Evolutionary conservation across 2,329 filamentous ascomycete species (phyloP), one percentile per base, ranked within the genome.

Genomic region (Phyllosticta ampelicida): DNA sequence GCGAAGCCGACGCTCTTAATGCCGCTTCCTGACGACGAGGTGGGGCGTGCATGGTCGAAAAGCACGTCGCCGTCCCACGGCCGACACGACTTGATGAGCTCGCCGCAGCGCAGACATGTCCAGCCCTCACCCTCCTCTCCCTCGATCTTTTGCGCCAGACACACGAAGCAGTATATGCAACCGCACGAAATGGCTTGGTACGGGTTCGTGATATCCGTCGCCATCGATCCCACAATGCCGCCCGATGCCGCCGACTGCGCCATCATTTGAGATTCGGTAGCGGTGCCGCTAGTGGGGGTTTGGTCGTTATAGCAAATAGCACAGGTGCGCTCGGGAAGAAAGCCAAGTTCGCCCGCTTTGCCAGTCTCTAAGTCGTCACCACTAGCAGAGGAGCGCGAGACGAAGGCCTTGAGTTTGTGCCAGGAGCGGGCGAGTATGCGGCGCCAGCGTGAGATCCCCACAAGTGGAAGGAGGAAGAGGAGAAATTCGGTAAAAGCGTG

Each of bases 401-500:
- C 77, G 9, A 87, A 79, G 29, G 82, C 79, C 65, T 86, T 86
- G 1, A 88, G 85, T 71, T 86, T 90, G 64, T 87, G 84, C 89
- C 90, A 95, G n/a, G 86, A 84, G 62, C 90, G 82, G 19, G 82
- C 80, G n/a, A 96, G 77, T 86, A 92, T 96, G 63, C 91, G 82
- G 60, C 90, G 83, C 94, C 94, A 99, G 63, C 90, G 83, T 67
- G 88, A 86, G 64, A 99, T 92, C 55, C 94, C 94, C 49, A 99
- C 88, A n/a, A 99, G 80, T 0, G 94, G 94, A n/a, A 99, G 79
- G 18, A 97, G 82, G 71, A 97, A 99, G 29, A 99, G 81, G n/a
- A 99, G 78, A 66, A 99, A 99, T 71, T 99, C 94, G 23, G 94
- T 99, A 67, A 99, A 96, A n/a, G 94, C 94, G 73, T 99, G 94